Percentiles rank a stretch among this genome's conserved stretches.
Evolutionary conservation across 2,329 filamentous ascomycete species (phyloP).

Genomic region (Penicillium sp.): DNA sequence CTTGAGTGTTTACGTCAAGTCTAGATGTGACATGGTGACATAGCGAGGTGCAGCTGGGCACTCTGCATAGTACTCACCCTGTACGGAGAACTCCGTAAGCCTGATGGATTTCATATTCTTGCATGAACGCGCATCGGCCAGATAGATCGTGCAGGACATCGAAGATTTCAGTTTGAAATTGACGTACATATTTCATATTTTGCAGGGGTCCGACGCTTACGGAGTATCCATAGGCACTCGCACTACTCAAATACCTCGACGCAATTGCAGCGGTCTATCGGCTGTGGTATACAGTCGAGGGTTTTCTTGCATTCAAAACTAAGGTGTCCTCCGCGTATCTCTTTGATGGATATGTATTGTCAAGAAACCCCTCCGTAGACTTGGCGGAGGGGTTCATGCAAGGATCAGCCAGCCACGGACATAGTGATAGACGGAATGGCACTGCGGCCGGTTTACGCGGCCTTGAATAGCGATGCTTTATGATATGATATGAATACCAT

Average conservation of each 20-base stretch:
- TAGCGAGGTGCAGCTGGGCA: not conserved
- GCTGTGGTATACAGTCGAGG: not conserved
- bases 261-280: not conserved
- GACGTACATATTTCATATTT: not conserved
- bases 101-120: not conserved
- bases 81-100: not conserved
- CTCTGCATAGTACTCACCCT: not conserved
- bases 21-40: not conserved
- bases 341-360: not conserved
- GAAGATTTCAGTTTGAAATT: not conserved
- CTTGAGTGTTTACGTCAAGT: not conserved
- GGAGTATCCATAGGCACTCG: not conserved
- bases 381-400: not conserved
- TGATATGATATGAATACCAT: not conserved
- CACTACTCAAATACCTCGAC: not conserved
- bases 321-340: not conserved
- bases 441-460: not conserved
- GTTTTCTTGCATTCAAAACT: not conserved
- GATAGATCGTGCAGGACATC: not conserved
- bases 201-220: not conserved
- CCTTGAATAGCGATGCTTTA: not conserved
- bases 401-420: constrained; percentile 3
- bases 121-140: not conserved
- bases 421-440: not conserved
- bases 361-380: not conserved